Percentiles rank a stretch among this genome's conserved stretches.
Evolutionary conservation across 345 rosid species (phyloP).

Genomic region (Lepidium sativum): DNA sequence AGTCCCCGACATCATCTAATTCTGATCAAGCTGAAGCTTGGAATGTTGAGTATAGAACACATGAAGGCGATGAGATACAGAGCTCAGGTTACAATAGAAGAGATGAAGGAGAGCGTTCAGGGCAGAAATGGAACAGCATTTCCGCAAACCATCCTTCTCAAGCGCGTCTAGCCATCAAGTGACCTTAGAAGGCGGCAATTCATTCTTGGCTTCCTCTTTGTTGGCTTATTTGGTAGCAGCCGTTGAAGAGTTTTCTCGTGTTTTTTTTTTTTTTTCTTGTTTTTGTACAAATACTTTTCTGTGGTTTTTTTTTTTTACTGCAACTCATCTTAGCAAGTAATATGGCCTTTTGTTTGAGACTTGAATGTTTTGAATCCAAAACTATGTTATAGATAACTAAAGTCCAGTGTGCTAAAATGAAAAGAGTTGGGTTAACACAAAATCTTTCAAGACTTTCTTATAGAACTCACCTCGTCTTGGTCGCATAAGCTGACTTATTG

Average conservation of each 20-base stretch:
- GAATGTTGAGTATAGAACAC: constrained; percentile 16
- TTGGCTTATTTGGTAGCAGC: constrained; percentile 28
- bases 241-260: constrained; percentile 4
- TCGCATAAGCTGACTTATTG: constrained; percentile 28
- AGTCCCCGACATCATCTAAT: constrained; percentile 20
- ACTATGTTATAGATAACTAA: constrained; percentile 3
- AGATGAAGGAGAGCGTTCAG: constrained; percentile 53
- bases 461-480: constrained; percentile 21
- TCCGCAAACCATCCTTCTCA: constrained; percentile 49
- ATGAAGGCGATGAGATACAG: constrained; percentile 33
- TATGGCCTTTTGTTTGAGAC: constrained; percentile 9
- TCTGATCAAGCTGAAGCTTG: constrained; percentile 44
- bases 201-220: constrained; percentile 91
- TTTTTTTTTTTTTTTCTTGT: neutral
- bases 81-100: constrained; percentile 36
- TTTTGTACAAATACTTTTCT: constrained; percentile 20
- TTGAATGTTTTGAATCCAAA: constrained; percentile 16
- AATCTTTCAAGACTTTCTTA: constrained; percentile 29
- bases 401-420: constrained; percentile 1
- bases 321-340: neutral
- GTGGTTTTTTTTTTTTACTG: neutral
- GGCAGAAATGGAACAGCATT: constrained; percentile 52
- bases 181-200: constrained; percentile 67
- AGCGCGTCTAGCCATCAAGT: constrained; percentile 47
- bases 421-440: constrained; percentile 12